A percentile compares a stretch with the other conserved stretches of the same genome.
phyloP scores from a whole-genome alignment of 176 grass and related monocot species.

The Saccharum spontaneum region DNA sequence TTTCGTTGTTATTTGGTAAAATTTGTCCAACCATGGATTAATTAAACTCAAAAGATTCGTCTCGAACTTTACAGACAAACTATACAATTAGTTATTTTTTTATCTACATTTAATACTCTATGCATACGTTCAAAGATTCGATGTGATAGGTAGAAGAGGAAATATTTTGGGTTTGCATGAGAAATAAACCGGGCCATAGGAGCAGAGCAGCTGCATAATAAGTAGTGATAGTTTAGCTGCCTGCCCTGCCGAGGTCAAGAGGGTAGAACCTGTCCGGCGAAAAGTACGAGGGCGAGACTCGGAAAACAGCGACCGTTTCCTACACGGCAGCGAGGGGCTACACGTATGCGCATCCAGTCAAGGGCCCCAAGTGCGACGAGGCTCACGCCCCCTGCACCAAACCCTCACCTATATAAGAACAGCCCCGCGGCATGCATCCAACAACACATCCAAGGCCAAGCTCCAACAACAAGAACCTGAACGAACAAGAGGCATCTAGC shows the following conservation, averaged over 20 bases:
- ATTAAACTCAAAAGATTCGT: no score
- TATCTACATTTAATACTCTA: no score
- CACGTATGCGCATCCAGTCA: not conserved
- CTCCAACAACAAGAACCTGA: not conserved
- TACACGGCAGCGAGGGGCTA: not conserved
- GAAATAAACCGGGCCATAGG: no score
- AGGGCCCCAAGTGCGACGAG: not conserved
- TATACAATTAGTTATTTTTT: no score
- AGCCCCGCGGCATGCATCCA: not conserved
- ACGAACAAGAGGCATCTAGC: not conserved
- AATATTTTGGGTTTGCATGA: no score
- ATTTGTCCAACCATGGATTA: no score
- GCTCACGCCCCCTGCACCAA: not conserved
- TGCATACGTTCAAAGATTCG: no score
- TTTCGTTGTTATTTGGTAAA: no score
- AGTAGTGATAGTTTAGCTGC: not conserved
- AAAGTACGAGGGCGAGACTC: conserved; percentile 14
- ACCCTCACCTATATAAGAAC: conserved; percentile 26
- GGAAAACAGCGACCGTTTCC: conserved; percentile 48
- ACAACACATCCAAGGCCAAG: not conserved
- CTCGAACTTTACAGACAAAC: no score
- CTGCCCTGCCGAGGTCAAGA: conserved; percentile 7
- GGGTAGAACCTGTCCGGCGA: conserved; percentile 14
- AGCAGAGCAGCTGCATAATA: not conserved
- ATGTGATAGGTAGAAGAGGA: no score